phyloP scores from a whole-genome alignment of 2,329 filamentous ascomycete genomes.

The Fusarium haematococcum region DNA sequence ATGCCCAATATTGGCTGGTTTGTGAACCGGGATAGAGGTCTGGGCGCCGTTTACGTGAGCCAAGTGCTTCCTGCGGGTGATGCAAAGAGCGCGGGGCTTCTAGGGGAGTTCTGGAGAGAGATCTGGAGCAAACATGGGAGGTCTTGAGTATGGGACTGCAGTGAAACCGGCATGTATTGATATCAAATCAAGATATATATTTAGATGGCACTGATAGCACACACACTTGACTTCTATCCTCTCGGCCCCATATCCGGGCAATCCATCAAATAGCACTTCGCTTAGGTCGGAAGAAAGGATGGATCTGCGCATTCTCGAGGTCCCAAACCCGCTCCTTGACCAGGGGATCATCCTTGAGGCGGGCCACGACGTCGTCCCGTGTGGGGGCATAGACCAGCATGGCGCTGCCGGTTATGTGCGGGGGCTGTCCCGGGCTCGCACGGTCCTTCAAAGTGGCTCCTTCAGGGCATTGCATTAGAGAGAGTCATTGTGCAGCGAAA shows the following conservation, averaged over 20 bases:
- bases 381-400: conserved; percentile 10
- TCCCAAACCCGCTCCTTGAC: conserved; percentile 9
- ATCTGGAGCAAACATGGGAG: not conserved
- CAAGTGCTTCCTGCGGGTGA: conserved; percentile 16
- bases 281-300: conserved; percentile 13
- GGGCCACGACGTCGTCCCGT: conserved; percentile 1
- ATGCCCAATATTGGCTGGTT: conserved; percentile 24
- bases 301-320: conserved; percentile 8
- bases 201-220: not conserved
- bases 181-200: not conserved
- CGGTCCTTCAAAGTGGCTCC: conserved; percentile 11
- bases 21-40: conserved; percentile 4
- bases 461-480: conserved; percentile 1
- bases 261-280: not conserved
- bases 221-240: not conserved
- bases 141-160: not conserved
- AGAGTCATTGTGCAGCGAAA: not conserved
- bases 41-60: conserved; percentile 13
- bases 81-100: conserved; percentile 2
- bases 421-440: not conserved
- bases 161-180: not conserved
- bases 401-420: conserved; percentile 13
- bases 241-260: not conserved
- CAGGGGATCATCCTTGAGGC: conserved; percentile 11
- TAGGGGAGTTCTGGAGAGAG: conserved; percentile 16